These are phyloP conservation scores for Aspergillus quadricinctus DNA, from an alignment of 2,329 filamentous ascomycete species.

Conservation along the genomic window DNA sequence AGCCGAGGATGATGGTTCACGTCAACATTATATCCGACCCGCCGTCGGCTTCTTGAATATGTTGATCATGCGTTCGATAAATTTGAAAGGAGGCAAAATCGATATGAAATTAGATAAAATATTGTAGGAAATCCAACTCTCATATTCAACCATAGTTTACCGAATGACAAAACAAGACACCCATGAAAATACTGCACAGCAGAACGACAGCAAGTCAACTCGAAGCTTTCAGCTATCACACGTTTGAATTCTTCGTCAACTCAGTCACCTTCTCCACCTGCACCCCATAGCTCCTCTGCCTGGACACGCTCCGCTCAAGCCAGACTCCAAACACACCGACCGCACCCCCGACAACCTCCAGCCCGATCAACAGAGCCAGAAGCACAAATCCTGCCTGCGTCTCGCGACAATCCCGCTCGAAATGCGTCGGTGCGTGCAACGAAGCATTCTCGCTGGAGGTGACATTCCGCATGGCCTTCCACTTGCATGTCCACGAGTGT, in stretches of 20 bases:
- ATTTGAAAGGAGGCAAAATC: neutral
- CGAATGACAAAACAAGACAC: neutral
- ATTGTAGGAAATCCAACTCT: neutral
- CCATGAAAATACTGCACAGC: neutral
- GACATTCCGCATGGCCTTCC: constrained; percentile 21
- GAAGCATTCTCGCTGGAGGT: constrained; percentile 9
- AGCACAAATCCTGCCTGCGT: constrained; percentile 34
- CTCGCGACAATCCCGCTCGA: constrained; percentile 35
- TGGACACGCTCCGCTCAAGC: constrained; percentile 27
- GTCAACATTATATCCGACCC: neutral
- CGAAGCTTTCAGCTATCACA: neutral
- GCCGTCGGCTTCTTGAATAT: neutral
- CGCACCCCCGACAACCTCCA: constrained; percentile 32
- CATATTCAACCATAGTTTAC: neutral
- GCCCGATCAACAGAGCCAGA: constrained; percentile 30
- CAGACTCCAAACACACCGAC: constrained; percentile 26
- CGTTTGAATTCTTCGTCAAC: constrained; percentile 20
- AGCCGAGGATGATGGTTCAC: constrained; percentile 6
- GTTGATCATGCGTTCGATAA: neutral
- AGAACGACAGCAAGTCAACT: neutral
- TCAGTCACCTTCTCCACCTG: constrained; percentile 26
- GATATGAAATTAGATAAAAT: neutral
- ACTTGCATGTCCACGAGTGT: constrained; percentile 41
- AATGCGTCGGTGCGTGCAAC: constrained; percentile 29
- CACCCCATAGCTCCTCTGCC: constrained; percentile 20